Percentiles rank a stretch among this genome's conserved stretches.
These are phyloP conservation scores for Fusarium longipes DNA, from an alignment of 2,329 filamentous ascomycete species.

Conservation along the genomic window DNA sequence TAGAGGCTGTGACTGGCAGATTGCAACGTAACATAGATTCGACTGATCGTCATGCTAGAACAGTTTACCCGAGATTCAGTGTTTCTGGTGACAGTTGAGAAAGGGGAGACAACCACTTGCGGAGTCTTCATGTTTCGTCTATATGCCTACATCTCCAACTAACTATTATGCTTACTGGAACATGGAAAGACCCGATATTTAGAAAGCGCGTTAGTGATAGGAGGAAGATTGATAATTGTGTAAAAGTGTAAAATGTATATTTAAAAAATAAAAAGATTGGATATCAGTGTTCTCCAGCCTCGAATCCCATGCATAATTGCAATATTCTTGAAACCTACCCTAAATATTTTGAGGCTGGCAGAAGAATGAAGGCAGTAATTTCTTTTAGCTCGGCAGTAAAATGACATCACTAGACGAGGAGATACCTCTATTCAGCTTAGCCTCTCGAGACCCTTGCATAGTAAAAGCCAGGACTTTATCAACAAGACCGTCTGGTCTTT, in stretches of 20 bases:
- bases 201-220: too few relatives aligned
- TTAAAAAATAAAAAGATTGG: too few relatives aligned
- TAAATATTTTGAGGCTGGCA: background rate
- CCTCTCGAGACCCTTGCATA: background rate
- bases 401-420: background rate
- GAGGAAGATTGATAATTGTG: too few relatives aligned
- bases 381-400: background rate
- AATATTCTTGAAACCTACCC: background rate
- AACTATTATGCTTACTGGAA: too few relatives aligned
- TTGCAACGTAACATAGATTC: background rate
- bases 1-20: too few relatives aligned
- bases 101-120: rapidly evolving
- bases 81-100: background rate
- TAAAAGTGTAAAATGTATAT: too few relatives aligned
- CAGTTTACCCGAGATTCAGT: background rate
- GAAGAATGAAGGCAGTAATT: background rate
- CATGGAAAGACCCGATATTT: too few relatives aligned
- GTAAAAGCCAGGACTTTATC: too few relatives aligned
- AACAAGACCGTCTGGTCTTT: too few relatives aligned
- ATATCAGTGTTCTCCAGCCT: too few relatives aligned
- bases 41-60: background rate
- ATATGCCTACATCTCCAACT: too few relatives aligned
- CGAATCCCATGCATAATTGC: background rate
- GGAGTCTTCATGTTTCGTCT: background rate
- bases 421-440: background rate